A percentile compares a stretch with the other conserved stretches of the same genome.
phyloP scores from a whole-genome alignment of 257 asterid species.

The Osmanthus fragrans region DNA sequence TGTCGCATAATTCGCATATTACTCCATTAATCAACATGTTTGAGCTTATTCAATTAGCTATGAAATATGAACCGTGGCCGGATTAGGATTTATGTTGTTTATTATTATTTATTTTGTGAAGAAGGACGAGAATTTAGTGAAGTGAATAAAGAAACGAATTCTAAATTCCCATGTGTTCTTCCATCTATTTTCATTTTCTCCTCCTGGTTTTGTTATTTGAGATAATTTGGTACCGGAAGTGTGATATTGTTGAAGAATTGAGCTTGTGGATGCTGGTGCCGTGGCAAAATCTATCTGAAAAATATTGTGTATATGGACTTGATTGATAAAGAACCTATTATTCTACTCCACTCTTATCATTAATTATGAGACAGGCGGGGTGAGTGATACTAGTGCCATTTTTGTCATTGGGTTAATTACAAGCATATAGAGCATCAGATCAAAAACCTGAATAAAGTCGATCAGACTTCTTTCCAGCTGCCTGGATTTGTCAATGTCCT shows the following conservation, averaged over 20 bases:
- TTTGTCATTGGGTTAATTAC: background rate
- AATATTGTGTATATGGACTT: background rate
- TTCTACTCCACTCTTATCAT: background rate
- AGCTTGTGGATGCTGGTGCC: constrained; percentile 19
- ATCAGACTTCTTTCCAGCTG: background rate
- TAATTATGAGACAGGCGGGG: background rate
- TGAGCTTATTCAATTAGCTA: background rate
- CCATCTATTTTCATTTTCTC: constrained; percentile 15
- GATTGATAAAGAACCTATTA: background rate
- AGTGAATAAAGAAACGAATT: constrained; percentile 11
- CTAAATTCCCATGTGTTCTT: background rate
- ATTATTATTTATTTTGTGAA: background rate
- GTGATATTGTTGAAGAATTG: constrained; percentile 7
- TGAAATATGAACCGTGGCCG: constrained; percentile 8
- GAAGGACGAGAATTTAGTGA: background rate
- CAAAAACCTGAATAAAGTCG: background rate
- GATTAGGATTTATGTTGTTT: constrained; percentile 10
- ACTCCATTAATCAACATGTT: background rate
- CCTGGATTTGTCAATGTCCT: background rate
- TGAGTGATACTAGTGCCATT: background rate
- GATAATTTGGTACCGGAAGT: constrained; percentile 7
- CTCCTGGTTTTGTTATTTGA: background rate
- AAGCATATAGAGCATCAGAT: background rate
- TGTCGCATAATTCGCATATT: constrained; percentile 9
- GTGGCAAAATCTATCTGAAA: background rate